Base-by-base conservation (phyloP, 768 basidiomycete species). In the Pholiota microspora region DNA sequence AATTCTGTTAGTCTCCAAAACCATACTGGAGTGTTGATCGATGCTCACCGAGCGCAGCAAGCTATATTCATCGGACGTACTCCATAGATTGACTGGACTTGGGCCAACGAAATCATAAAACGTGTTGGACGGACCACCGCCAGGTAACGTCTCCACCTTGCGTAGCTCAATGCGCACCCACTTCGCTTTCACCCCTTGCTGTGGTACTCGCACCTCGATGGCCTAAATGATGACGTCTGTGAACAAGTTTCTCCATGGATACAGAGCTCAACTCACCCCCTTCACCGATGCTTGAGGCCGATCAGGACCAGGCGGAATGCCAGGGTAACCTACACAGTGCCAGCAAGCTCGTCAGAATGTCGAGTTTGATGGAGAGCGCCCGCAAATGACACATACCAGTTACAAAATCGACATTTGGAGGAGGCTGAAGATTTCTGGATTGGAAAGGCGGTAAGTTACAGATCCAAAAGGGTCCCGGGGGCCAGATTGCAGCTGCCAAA, bases 151-250 rank as follows among this genome's bases (percentile, higher is more conserved):
- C 70, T 98, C 95, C 38, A 95, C 83, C 75, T 94, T 94, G 60
- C 92, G 84, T 67, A 97, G 78, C 71, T 96, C 94, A 56, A 97
- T 84, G 59, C 88, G 84, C 23, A 98, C 87, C 87, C 91, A 96
- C 71, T 93, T 92, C 24, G 91, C 91, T 73, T 93, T 94, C 66
- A 92, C 81, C 13, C 89, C 88, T 57, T 84, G 79, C 2, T 77
- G 74, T 25, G 84, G 86, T 4, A 86, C 77, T 15, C 94, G 85
- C 10, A 98, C 81, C 69, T 98, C 94, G 49, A 98, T 81, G 16
- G 91, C 86, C 92, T 94, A 59, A 13, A 34, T 4, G 23, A 52
- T 24, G 16, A 1, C 28, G 40, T 35, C 29, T 25, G 27, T 55
- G 24, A 52, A 51, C 44, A 27, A 9, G 28, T 44, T 25, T 38